These are phyloP conservation scores for Diaporthe australafricana DNA, from an alignment of 2,329 filamentous ascomycete species.

Conservation along the genomic window DNA sequence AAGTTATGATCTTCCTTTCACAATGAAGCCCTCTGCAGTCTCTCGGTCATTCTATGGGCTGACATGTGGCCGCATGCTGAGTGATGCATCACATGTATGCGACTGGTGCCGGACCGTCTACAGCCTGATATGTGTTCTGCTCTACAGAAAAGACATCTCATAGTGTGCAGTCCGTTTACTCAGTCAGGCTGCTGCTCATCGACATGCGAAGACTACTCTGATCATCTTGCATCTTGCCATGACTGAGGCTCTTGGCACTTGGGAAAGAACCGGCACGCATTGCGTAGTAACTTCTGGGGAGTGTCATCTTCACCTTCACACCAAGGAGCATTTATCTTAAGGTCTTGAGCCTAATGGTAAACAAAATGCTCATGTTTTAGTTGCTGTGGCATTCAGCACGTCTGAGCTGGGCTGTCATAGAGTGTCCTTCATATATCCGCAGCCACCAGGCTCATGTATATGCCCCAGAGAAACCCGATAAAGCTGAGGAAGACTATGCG, in stretches of 20 bases:
- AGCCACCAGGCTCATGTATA: conserved; percentile 63
- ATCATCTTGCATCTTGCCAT: background rate
- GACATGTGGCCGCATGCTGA: background rate
- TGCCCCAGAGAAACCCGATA: conserved; percentile 61
- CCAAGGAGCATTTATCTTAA: too few species aligned
- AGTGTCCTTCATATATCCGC: conserved; percentile 40
- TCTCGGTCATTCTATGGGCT: background rate
- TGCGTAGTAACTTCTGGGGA: background rate
- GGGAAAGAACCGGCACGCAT: background rate
- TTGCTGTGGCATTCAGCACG: background rate
- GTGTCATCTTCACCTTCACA: background rate
- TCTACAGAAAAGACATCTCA: background rate
- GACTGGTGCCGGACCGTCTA: background rate
- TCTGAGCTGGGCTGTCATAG: too few species aligned
- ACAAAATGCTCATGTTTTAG: background rate
- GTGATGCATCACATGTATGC: background rate
- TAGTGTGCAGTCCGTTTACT: background rate
- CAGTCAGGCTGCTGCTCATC: background rate
- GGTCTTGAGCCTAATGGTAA: background rate
- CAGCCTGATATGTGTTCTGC: background rate
- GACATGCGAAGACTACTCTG: background rate
- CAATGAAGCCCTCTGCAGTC: too few species aligned
- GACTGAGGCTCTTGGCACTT: background rate
- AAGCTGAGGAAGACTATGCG: conserved; percentile 63
- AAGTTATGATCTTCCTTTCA: too few species aligned